phyloP scores from a whole-genome alignment of 768 basidiomycete species.

The Russula sp. region DNA sequence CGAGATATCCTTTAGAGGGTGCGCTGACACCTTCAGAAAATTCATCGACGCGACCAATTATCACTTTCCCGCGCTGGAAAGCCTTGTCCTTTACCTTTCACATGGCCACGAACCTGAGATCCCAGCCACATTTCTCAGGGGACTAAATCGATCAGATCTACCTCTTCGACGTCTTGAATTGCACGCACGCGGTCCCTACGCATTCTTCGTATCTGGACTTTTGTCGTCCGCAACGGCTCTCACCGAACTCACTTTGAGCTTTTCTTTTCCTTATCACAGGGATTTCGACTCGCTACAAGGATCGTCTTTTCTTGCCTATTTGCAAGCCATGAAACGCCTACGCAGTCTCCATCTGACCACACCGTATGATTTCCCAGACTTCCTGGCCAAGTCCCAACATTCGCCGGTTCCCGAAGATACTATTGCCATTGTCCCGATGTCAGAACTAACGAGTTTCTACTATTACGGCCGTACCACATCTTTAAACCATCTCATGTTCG shows the following conservation, averaged over 20 bases:
- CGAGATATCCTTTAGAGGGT: not conserved
- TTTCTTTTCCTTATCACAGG: rapidly evolving
- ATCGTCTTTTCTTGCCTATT: not conserved
- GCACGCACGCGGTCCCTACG: too few relatives aligned
- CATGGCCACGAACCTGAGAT: rapidly evolving
- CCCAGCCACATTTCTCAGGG: not conserved
- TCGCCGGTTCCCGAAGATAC: too few relatives aligned
- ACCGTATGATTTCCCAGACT: too few relatives aligned
- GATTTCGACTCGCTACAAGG: not conserved
- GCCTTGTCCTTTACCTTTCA: not conserved
- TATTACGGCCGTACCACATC: too few relatives aligned
- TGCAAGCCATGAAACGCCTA: not conserved
- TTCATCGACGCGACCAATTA: not conserved
- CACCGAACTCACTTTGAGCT: not conserved
- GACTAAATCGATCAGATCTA: not conserved
- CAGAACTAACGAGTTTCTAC: too few relatives aligned
- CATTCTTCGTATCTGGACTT: not conserved
- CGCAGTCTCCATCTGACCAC: not conserved
- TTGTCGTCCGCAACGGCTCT: not conserved
- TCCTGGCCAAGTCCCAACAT: too few relatives aligned
- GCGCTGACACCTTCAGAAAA: not conserved
- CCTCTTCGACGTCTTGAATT: conserved; percentile 4
- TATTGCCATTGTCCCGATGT: too few relatives aligned
- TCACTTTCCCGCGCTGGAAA: conserved; percentile 11
- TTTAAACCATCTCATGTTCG: too few relatives aligned